Evolutionary conservation across 2,329 filamentous ascomycete species (phyloP).

Genomic region (Microthyrium microscopicum): DNA sequence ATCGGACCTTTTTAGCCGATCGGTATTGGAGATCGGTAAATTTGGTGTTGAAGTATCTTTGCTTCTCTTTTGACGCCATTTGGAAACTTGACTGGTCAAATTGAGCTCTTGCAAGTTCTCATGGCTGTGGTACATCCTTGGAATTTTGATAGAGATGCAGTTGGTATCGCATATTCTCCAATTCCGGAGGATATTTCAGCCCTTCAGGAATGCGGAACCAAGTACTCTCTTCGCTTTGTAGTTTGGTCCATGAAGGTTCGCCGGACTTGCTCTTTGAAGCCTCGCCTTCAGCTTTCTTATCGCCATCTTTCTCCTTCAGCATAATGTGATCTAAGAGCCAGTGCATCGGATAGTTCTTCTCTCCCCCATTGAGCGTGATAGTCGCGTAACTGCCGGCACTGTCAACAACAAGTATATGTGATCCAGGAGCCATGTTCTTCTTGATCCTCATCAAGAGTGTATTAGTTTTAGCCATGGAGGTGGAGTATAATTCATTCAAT

Average conservation of each 20-base stretch:
- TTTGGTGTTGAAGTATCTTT: no score
- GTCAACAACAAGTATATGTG: conserved; percentile 71
- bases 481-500: conserved; percentile 82
- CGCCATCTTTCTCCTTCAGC: conserved; percentile 21
- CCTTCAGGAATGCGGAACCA: conserved; percentile 61
- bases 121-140: no score
- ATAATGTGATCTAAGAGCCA: conserved; percentile 80
- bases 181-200: conserved; percentile 61
- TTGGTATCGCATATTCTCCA: conserved; percentile 95
- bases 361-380: conserved; percentile 44
- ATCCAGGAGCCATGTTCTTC: conserved; percentile 35
- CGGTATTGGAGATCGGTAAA: no score
- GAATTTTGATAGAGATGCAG: conserved; percentile 65
- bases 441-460: conserved; percentile 57
- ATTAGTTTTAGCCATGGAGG: conserved; percentile 59
- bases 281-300: conserved; percentile 1
- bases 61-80: no score
- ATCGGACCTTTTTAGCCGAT: no score
- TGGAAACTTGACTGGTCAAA: no score
- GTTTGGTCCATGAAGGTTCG: conserved; percentile 50
- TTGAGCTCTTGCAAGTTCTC: no score
- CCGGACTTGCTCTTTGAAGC: no score
- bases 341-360: conserved; percentile 73
- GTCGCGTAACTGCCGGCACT: conserved; percentile 89
- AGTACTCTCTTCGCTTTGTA: conserved; percentile 57